Base-by-base conservation (phyloP, 1,284 basidiomycete species). In the Laetiporus sulphureus region DNA sequence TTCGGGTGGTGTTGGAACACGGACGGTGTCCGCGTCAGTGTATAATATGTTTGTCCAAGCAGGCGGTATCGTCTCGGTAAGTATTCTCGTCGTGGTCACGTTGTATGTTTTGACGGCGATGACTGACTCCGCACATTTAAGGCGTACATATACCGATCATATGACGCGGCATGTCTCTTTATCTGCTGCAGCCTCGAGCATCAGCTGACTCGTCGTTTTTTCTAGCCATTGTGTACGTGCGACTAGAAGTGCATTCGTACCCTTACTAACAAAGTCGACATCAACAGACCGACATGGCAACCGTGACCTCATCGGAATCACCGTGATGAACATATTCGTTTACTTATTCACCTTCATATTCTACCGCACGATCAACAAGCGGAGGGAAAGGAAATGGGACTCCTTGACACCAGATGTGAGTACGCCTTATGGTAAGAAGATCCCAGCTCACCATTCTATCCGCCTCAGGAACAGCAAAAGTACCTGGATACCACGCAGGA, bases 31-130 rank as follows among this genome's bases (percentile, higher is more conserved):
- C 16, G 76, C 76, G 11, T 66, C 62, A 1, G 58, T 78, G 32
- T 81, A 80, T 56, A 80, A 79, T 44, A 79, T 83, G 70, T 78
- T 74, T 52, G 75, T 79, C 7, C 76, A 79, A 55, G 69, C 70
- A 0, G 71, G 73, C 3, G 67, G 63, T 12, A 71, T 78, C 32
- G 57, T 73, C 29, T 67, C 69, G 47, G 73, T 75, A 46, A 46
- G 69, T 65, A 22, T 36, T 13, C 30, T n/a, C n/a, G n/a, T n/a
- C n/a, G n/a, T n/a, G n/a, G n/a, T n/a, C n/a, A n/a, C n/a, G n/a
- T n/a, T n/a, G n/a, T n/a, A n/a, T n/a, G n/a, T n/a, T n/a, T n/a
- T n/a, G n/a, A n/a, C n/a, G n/a, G n/a, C n/a, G n/a, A n/a, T n/a
- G n/a, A n/a, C n/a, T n/a, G n/a, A n/a, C n/a, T n/a, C n/a, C n/a